Conservation (phyloP, 768 basidiomycete genomes). For the Pleurotus pulmonarius region DNA sequence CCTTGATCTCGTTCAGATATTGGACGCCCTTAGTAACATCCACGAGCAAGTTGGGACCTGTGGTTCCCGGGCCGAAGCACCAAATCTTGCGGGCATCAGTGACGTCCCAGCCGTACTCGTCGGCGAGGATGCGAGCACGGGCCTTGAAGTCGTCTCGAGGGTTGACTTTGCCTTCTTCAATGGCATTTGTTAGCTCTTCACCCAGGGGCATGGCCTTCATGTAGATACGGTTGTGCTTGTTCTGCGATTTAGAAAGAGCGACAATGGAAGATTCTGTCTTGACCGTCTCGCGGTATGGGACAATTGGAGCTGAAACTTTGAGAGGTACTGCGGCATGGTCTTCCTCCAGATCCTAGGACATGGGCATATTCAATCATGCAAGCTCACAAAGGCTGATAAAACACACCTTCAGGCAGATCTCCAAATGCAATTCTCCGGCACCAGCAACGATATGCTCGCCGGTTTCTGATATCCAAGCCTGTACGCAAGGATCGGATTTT, state of each 20-base stretch:
- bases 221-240: slow-evolving; percentile 99
- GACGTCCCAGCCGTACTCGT: slow-evolving; percentile 97
- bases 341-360: slow-evolving; percentile 87
- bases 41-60: slow-evolving; percentile 93
- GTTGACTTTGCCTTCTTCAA: slow-evolving; percentile 81
- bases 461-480: slow-evolving; percentile 86
- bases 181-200: slow-evolving; percentile 91
- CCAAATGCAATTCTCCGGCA: slow-evolving; percentile 98
- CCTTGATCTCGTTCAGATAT: slow-evolving; percentile 99
- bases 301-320: slow-evolving; percentile 96
- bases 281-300: slow-evolving; percentile 97
- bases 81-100: slow-evolving; percentile 99
- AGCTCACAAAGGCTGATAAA: not conserved
- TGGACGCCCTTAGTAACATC: slow-evolving; percentile 99
- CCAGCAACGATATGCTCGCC: slow-evolving; percentile 99
- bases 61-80: slow-evolving; percentile 99
- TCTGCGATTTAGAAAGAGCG: slow-evolving; percentile 98
- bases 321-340: slow-evolving; percentile 99
- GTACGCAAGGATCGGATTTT: slow-evolving; percentile 99
- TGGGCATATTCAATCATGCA: slow-evolving; percentile 6
- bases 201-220: slow-evolving; percentile 90
- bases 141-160: slow-evolving; percentile 97
- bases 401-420: slow-evolving; percentile 95
- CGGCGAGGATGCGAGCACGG: slow-evolving; percentile 93
- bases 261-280: slow-evolving; percentile 93